Evolutionary conservation across 345 rosid species (phyloP), one percentile per base, ranked within the genome.

Genomic region (Capsella bursapastoris): DNA sequence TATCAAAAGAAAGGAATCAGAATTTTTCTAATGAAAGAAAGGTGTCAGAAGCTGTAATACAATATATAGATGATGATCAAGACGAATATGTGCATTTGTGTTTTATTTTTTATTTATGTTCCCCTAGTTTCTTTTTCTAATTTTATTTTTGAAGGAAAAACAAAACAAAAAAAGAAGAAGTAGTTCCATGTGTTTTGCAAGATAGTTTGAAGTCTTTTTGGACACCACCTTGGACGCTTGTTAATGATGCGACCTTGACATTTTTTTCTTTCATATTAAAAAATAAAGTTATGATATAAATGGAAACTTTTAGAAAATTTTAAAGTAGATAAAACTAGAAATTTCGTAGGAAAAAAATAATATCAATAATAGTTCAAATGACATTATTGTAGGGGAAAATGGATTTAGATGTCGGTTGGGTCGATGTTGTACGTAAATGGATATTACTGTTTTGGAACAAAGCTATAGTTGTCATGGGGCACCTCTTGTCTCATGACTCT

Each of bases 81-180:
- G 57, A 65, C 16, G 44, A 71, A 77, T 65, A 50, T 71, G 76
- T 77, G 80, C 77, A 77, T 63, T 65, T 77, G 4, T 71, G 58
- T 51, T 58, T 59, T 22, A 41, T 59, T 58, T 59, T 58, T 59
- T 57, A 50, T 57, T 74, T 58, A 38, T 66, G 53, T 38, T 37
- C 16, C 16, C 25, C 35, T 66, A 57, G 44, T 49, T 66, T 58
- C n/a, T 15, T 35, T 49, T 66, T 58, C n/a, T 15, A 29, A 32
- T 61, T 67, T 55, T n/a, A 8, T 12, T 66, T 40, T 49, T 58
- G 58, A 37, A 55, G 34, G 56, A n/a, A 40, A 15, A 34, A 15
- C 25, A 22, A 22, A 22, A 22, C 25, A 22, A 41, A 41, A 41
- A 57, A 22, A 12, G 7, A 32, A 6, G 9, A 7, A 37, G 8